Evolutionary conservation across 2,329 filamentous ascomycete genomes (phyloP), one percentile per base, ranked within the genome.

Genomic region (Aspergillus vadensis): DNA sequence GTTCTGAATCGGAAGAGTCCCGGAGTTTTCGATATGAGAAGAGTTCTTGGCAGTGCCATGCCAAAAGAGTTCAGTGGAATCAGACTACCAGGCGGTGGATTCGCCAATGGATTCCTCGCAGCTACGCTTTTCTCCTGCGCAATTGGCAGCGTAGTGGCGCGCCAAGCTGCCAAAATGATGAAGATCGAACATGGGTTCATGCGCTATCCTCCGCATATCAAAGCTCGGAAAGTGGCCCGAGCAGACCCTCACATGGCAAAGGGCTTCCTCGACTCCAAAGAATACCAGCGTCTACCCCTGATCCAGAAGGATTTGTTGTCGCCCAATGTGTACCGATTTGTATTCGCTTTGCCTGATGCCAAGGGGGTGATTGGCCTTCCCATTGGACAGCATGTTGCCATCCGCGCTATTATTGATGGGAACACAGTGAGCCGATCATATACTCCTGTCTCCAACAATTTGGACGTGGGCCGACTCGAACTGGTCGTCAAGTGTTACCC

Each of bases 371-470:
- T 86, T 2, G 83, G 84, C 3, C 76, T 87, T 10, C 85, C 85
- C 0, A 83, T 81, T 6, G 84, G 85, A 10, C 84, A 86, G 67
- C 84, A 86, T 63, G 77, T 86, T 2, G 77, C 82, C 43, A 82
- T 86, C 59, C 79, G 79, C 54, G 81, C 81, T 2, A 72, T 70
- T 1, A 69, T 85, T 9, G 73, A 82, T 41, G 81, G 80, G 5
- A 73, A 81, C 61, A 66, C 72, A 0, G 78, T 86, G 14, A 71
- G 75, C 3, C 76, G 84, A 5, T 84, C 82, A 1, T 86, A 86
- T 65, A 86, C 84, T 0, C 84, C 76, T 0, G 73, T 71, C 1
- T 76, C 76, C 2, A 74, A 72, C 52, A 70, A 74, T 50, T 19
- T 65, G 6, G 73, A 77, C 57, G 56, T 62, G 3, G 73, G 74